Percentiles rank a stretch among this genome's conserved stretches.
Evolutionary conservation across 768 basidiomycete genomes (phyloP).

Genomic region (Pseudohyphozyma bogoriensis): DNA sequence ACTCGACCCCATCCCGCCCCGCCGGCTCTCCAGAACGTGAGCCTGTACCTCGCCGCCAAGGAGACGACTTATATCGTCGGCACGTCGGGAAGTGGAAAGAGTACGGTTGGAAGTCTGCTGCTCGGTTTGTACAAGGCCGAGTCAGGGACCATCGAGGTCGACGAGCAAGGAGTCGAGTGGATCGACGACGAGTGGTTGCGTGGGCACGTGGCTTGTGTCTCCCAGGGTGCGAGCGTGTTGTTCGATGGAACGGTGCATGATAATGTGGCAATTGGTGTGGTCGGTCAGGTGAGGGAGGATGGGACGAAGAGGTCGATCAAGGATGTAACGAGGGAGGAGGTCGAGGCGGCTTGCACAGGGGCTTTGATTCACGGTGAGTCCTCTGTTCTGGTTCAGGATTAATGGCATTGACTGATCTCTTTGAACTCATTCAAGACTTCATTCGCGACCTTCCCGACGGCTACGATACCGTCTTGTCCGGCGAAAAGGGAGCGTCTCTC

Average conservation of each 20-base stretch:
- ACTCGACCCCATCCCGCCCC: constrained; percentile 50
- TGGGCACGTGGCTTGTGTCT: constrained; percentile 61
- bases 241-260: constrained; percentile 72
- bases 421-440: too few species aligned
- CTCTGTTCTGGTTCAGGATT: too few species aligned
- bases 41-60: constrained; percentile 57
- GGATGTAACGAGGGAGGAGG: constrained; percentile 55
- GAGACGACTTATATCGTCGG: constrained; percentile 76
- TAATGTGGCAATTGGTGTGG: constrained; percentile 70
- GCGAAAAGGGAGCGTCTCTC: constrained; percentile 53
- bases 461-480: constrained; percentile 66
- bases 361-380: constrained; percentile 79
- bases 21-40: constrained; percentile 51
- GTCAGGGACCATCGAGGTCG: constrained; percentile 57
- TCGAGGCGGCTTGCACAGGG: constrained; percentile 68
- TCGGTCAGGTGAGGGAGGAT: constrained; percentile 42
- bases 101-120: constrained; percentile 55
- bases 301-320: constrained; percentile 41
- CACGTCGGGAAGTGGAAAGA: constrained; percentile 67
- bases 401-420: too few species aligned
- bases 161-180: constrained; percentile 67
- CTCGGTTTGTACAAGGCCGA: constrained; percentile 63
- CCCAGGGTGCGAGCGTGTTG: constrained; percentile 63
- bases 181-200: constrained; percentile 64
- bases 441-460: constrained; percentile 71